A percentile compares a stretch with the other conserved stretches of the same genome.
Evolutionary conservation across 345 rosid genomes (phyloP).

Genomic region (Murraya paniculata): DNA sequence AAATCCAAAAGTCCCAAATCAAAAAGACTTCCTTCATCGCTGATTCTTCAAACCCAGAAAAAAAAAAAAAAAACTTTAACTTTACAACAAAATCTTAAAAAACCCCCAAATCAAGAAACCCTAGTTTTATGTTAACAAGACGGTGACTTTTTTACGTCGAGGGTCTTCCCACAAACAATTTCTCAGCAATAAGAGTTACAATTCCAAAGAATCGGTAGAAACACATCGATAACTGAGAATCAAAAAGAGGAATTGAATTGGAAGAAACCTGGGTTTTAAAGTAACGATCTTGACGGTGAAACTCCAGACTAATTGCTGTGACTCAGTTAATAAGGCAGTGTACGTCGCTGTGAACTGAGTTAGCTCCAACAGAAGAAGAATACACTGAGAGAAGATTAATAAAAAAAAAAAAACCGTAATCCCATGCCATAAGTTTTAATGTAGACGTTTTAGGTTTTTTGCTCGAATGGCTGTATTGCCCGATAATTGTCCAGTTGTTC

Average conservation of each 20-base stretch:
- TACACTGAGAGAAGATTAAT: neutral
- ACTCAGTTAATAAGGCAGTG: neutral
- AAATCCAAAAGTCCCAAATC: neutral
- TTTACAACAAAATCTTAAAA: neutral
- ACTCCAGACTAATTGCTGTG: constrained; percentile 14
- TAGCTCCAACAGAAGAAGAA: constrained; percentile 12
- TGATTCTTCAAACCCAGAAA: constrained; percentile 10
- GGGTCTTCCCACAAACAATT: neutral
- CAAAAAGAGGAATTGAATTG: neutral
- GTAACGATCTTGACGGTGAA: constrained; percentile 3
- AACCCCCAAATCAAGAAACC: constrained; percentile 10
- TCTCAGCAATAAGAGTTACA: neutral
- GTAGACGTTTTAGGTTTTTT: too few relatives aligned
- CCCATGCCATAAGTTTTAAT: too few relatives aligned
- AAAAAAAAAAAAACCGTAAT: neutral
- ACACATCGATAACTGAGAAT: neutral
- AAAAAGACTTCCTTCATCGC: constrained; percentile 3
- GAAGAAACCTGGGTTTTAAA: constrained; percentile 4
- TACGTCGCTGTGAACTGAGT: constrained; percentile 9
- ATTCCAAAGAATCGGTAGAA: neutral
- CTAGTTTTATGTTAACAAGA: constrained; percentile 20
- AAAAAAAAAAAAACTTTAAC: neutral
- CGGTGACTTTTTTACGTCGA: neutral
- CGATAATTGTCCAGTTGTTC: neutral
- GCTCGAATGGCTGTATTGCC: neutral